Conservation (phyloP, 176 grass and related monocot genomes). For the Hyparrhenia diplandra region DNA sequence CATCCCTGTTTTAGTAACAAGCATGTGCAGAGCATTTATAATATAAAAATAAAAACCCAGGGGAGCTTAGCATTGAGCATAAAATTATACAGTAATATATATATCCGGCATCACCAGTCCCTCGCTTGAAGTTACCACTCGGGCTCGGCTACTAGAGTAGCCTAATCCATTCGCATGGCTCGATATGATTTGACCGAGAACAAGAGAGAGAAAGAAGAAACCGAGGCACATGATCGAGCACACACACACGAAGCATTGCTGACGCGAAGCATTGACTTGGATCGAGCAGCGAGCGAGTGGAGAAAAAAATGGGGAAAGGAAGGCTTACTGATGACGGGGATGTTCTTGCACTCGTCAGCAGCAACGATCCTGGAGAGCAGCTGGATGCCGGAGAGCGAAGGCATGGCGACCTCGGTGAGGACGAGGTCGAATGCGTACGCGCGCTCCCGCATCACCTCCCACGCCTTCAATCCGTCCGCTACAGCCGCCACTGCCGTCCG, state of each 20-base stretch:
- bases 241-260: no score
- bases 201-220: not conserved
- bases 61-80: not conserved
- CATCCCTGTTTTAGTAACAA: not conserved
- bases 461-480: constrained; percentile 88
- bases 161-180: not conserved
- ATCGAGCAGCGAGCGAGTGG: not conserved
- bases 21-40: not conserved
- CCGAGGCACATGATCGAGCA: not conserved
- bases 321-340: constrained; percentile 95
- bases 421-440: constrained; percentile 86
- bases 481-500: constrained; percentile 55
- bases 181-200: not conserved
- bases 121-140: not conserved
- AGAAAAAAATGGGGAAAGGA: no score
- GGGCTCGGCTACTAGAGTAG: not conserved
- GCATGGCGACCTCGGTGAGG: constrained; percentile 90
- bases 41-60: not conserved
- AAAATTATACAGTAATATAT: not conserved
- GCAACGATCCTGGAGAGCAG: constrained; percentile 74
- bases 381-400: constrained; percentile 82
- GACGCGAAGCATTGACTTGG: not conserved
- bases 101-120: not conserved
- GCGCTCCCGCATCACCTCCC: constrained; percentile 70
- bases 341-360: constrained; percentile 80